Percentiles rank a stretch among this genome's conserved stretches.
These are phyloP conservation scores for Xylaria sp. DNA, from an alignment of 2,329 filamentous ascomycete species.

Conservation along the genomic window DNA sequence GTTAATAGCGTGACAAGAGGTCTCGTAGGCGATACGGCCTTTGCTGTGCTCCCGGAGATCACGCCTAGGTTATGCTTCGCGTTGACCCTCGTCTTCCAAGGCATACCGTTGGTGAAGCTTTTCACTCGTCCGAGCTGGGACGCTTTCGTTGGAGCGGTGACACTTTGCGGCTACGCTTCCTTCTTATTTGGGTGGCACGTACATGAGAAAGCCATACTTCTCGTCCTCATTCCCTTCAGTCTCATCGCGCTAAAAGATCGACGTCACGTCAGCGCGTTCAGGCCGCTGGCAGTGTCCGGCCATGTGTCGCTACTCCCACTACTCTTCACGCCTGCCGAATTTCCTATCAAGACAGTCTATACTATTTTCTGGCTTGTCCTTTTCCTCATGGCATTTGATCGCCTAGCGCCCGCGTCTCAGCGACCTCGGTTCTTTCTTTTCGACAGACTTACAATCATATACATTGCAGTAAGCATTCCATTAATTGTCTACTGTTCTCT, in stretches of 20 bases:
- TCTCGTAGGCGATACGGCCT: constrained; percentile 91
- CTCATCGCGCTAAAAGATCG: constrained; percentile 90
- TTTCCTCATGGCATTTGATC: constrained; percentile 88
- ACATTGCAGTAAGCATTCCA: constrained; percentile 89
- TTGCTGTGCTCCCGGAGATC: constrained; percentile 91
- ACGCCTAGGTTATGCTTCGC: constrained; percentile 82
- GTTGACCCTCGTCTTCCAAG: constrained; percentile 84
- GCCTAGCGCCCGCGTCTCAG: constrained; percentile 83
- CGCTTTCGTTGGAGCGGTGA: constrained; percentile 87
- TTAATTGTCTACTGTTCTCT: constrained; percentile 90
- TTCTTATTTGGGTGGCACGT: constrained; percentile 99
- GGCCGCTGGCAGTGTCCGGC: constrained; percentile 89
- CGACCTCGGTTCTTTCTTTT: constrained; percentile 87
- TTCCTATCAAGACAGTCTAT: constrained; percentile 92
- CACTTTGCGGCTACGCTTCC: constrained; percentile 93
- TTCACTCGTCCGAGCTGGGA: constrained; percentile 87
- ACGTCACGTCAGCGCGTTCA: constrained; percentile 89
- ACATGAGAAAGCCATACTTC: constrained; percentile 94
- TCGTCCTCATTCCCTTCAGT: constrained; percentile 95
- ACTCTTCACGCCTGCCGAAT: constrained; percentile 90
- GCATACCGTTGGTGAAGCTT: constrained; percentile 82
- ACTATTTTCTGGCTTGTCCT: constrained; percentile 91
- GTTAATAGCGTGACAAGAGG: constrained; percentile 91
- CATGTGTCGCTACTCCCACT: constrained; percentile 96
- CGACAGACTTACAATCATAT: constrained; percentile 89